These are phyloP conservation scores for Helotiales sp. DNA, from an alignment of 2,329 filamentous ascomycete genomes.

Conservation along the genomic window DNA sequence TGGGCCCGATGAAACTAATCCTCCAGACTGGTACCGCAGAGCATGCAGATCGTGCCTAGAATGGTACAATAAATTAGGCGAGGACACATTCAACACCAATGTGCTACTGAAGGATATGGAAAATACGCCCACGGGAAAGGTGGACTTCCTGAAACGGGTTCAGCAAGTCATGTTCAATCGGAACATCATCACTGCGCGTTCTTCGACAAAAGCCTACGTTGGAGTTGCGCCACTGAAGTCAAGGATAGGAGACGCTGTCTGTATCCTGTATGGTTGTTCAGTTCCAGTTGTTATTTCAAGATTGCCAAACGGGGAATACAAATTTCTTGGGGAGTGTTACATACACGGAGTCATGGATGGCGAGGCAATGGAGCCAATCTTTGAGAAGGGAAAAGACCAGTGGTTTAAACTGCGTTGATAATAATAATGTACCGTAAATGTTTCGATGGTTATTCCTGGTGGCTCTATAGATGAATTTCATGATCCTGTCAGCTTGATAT, in stretches of 20 bases:
- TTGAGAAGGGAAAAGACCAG: neutral
- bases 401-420: neutral
- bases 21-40: neutral
- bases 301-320: neutral
- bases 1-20: neutral
- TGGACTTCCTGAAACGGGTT: neutral
- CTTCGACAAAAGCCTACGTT: neutral
- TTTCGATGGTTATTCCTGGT: too few species aligned
- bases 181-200: neutral
- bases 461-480: too few species aligned
- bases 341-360: neutral
- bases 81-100: neutral
- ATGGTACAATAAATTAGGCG: neutral
- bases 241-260: neutral
- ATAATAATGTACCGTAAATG: too few species aligned
- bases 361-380: neutral
- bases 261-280: neutral
- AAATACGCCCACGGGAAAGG: neutral
- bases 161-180: neutral
- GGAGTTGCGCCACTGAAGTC: neutral
- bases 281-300: neutral
- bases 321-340: neutral
- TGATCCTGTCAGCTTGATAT: too few species aligned
- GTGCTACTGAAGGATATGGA: neutral
- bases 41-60: neutral